Base-by-base conservation (phyloP, 768 basidiomycete genomes). In the Tricholoma bakamatsutake region DNA sequence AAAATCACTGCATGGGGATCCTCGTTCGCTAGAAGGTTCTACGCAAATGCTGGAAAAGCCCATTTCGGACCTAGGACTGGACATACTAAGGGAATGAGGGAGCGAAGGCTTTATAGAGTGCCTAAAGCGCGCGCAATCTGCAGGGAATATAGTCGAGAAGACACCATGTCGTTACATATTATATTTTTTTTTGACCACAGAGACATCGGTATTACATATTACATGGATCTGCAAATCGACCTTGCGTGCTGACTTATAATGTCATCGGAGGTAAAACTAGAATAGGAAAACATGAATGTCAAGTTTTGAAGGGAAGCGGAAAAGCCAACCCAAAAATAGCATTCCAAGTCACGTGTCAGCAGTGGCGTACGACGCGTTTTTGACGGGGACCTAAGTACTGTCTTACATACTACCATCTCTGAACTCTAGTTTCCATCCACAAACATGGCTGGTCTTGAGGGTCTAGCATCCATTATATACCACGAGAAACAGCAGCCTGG, bases 401-500 rank as follows among this genome's bases (percentile, higher is more conserved):
- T 43, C 18, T 43, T 43, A 27, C 12, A 24, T 12, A 33, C 54
- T 34, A 55, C 27, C 50, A 34, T 50, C 30, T 42, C 34, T 10
- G 9, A n/a, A 10, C 31, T 15, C 54, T 24, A 15, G 39, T 17
- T 7, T 9, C 8, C 18, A 42, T 46, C 13, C 24, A 46, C 27
- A 21, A 42, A 42, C 17, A 89, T 88, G 86, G 75, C 83, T 28
- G 77, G 78, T 50, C 72, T 87, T 35, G 81, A 87, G 61, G 62
- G 61, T 28, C 75, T 92, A 9, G 61, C 74, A 11, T 66, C 74
- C 7, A 65, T 78, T 9, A 87, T 93, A 55, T 92, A 92, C 67
- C 88, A 91, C 68, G 90, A 93, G 66, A 80, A 68, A 58, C 90
- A 93, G 68, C 80, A 91, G 65, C 59, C 71, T 55, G 89, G 88